A percentile compares a stretch with the other conserved stretches of the same genome.
Conservation (phyloP, 805 yeast species). For the Grigorovia transvaalensis region DNA sequence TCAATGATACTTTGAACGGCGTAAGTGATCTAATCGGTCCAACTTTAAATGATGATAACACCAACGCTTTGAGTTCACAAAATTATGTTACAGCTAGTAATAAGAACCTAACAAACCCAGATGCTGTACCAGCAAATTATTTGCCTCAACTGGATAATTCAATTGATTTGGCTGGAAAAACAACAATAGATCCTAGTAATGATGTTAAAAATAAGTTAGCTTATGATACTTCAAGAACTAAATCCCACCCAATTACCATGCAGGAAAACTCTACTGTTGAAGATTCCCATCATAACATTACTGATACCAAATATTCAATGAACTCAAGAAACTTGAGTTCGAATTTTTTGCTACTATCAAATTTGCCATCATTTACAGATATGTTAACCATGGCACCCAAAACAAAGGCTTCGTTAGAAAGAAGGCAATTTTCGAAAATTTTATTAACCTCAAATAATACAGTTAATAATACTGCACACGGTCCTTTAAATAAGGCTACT, state of each 20-base stretch:
- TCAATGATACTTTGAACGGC: no score
- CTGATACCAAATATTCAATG: neutral
- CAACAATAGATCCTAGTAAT: no score
- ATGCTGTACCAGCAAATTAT: no score
- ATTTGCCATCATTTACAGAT: conserved; percentile 31
- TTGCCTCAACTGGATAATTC: no score
- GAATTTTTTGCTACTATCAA: conserved; percentile 13
- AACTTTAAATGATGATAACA: neutral
- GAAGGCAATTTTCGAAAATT: neutral
- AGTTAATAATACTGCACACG: neutral
- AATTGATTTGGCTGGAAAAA: no score
- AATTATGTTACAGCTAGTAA: no score
- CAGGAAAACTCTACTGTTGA: neutral
- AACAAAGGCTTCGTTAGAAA: conserved; percentile 20
- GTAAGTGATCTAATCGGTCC: neutral
- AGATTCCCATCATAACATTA: neutral
- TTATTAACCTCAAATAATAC: neutral
- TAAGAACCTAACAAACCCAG: no score
- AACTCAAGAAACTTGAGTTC: neutral
- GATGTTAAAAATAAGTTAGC: neutral
- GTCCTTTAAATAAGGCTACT: neutral
- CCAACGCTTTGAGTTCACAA: no score
- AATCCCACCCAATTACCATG: neutral
- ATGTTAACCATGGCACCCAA: conserved; percentile 28
- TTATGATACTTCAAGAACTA: neutral